These are phyloP conservation scores for Cercophora sp. DNA, from an alignment of 495 filamentous ascomycete species.

Conservation along the genomic window DNA sequence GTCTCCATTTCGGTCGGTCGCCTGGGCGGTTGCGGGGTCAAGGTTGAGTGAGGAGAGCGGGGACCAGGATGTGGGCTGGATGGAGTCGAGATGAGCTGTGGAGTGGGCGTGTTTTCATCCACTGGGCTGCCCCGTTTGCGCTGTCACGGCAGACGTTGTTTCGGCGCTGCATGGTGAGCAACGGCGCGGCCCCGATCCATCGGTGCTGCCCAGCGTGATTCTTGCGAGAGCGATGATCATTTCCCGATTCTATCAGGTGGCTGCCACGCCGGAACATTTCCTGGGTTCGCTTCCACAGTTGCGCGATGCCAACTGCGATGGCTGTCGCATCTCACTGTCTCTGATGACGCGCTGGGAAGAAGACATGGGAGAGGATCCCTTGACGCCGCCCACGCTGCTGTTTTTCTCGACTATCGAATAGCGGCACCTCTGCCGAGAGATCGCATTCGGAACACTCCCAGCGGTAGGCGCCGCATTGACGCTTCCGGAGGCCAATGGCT, in stretches of 20 bases:
- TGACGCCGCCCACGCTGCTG: background rate
- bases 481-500: background rate
- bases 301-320: background rate
- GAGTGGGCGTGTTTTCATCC: background rate
- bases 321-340: background rate
- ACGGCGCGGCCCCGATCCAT: background rate
- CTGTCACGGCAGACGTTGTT: background rate
- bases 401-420: background rate
- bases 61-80: background rate
- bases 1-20: no score
- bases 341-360: slow-evolving; percentile 4
- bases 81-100: background rate
- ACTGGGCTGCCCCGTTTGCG: no score
- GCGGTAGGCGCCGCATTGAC: slow-evolving; percentile 8
- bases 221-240: no score
- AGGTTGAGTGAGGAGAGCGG: background rate
- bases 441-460: background rate
- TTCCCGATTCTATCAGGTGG: no score
- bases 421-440: background rate
- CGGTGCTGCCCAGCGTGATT: background rate
- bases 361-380: background rate
- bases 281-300: background rate
- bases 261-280: no score
- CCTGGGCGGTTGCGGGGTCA: no score
- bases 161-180: background rate